Evolutionary conservation across 2,329 filamentous ascomycete genomes (phyloP), one percentile per base, ranked within the genome.

Genomic region (Fusarium sp.): DNA sequence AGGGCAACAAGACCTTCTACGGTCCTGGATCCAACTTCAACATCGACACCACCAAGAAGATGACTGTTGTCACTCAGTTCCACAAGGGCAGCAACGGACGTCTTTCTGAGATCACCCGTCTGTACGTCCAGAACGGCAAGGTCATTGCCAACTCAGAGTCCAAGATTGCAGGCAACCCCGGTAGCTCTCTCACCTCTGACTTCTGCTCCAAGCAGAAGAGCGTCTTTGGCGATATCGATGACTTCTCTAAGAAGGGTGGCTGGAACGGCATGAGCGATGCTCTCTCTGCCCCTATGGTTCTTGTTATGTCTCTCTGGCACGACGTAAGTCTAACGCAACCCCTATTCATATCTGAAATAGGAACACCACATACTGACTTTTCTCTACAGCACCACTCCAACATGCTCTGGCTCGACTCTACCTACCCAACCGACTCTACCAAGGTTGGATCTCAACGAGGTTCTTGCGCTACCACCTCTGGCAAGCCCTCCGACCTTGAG

Each of bases 391-490:
- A 93, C 82, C 82, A 88, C 67, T 83, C 88, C 78, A 87, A 91
- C 83, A 94, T 94, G 91, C 87, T 92, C 77, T 94, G 92, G 92
- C 88, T 94, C 76, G 92, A 94, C 85, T 89, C 88, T 69, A 88
- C 84, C 79, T 92, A 88, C 85, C 91, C 91, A 54, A 83, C 84
- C 68, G 79, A 82, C 69, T 76, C 83, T 35, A 85, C 83, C 59
- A 72, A 68, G 4, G 84, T 84, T 35, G 89, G 90, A 73, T 81
- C 84, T 64, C 82, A 82, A 46, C 88, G 90, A 77, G 90, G 90
- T 61, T 82, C 83, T 40, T 92, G 90, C 80, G 64, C 84, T 56
- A 85, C 83, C 52, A 82, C 79, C 73, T 88, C 87, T 25, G 89
- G 89, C 32, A 64, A 53, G 30, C 64, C 64, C 42, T 28, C 78